Base-by-base conservation (phyloP, 768 basidiomycete species). In the Agaricus subrufescens region DNA sequence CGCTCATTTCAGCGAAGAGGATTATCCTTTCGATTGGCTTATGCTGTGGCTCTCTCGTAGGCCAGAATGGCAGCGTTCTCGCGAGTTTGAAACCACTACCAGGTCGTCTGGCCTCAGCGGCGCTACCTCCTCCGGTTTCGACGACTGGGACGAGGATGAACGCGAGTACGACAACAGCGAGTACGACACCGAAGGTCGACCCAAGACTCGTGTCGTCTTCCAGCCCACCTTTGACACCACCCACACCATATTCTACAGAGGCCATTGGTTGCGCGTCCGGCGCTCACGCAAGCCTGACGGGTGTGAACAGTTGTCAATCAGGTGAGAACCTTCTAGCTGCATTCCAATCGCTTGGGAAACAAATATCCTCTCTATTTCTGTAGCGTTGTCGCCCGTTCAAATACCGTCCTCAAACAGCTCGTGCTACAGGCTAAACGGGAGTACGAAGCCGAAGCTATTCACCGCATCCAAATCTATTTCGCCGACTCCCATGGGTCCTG, bases 11-110 rank as follows among this genome's bases (percentile, higher is more conserved):
- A 87, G 84, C 61, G 91, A 93, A 72, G 91, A 93, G 69, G 91
- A 93, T 66, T 89, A 89, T 60, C 91, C 90, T 3, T 93, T 91
- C 62, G 90, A 93, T 71, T 93, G 90, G 90, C 79, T 93, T 51
- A 92, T 92, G 88, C 79, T 91, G 31, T 93, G 90, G 90, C 82
- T 93, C 48, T 89, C 89, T 43, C 85, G 89, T 50, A 80, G 88
- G 26, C 75, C 90, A 42, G 90, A 92, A 69, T 92, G 90, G 90
- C 90, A 92, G 65, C 86, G 89, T 39, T 91, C 90, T 7, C 83
- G 91, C 55, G 91, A 93, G 70, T 91, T 93, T 58, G 91, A 93
- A 72, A 91, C 90, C 0, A 93, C 91, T 15, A 92, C 90, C 11
- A 82, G 90, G 38, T 80, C 85, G 0, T 76, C 84, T 10, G 83